phyloP scores from a whole-genome alignment of 2,329 filamentous ascomycete species.

The Paramyrothecium roridum region DNA sequence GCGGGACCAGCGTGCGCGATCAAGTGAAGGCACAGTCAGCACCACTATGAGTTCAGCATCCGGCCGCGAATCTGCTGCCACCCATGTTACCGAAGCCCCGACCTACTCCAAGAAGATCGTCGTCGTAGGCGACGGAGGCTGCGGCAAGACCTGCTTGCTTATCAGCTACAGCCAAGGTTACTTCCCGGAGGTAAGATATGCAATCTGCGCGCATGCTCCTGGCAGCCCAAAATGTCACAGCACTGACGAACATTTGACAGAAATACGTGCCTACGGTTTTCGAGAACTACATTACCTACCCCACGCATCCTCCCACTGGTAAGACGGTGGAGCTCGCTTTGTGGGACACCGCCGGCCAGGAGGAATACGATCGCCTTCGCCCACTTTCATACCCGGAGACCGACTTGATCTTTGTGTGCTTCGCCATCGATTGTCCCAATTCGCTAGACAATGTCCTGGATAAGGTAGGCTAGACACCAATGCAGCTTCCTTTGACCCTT shows the following conservation, averaged over 20 bases:
- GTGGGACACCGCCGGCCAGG: slow-evolving; percentile 98
- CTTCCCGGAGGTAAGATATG: slow-evolving; percentile 85
- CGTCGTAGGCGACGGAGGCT: slow-evolving; percentile 95
- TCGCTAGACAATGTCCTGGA: slow-evolving; percentile 98
- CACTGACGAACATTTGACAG: slow-evolving; percentile 45
- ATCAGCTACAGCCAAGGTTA: slow-evolving; percentile 99
- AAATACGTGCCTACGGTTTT: slow-evolving; percentile 99
- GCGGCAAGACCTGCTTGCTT: slow-evolving; percentile 96
- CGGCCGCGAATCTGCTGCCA: slow-evolving; percentile 73
- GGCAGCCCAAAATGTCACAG: no score
- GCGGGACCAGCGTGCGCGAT: slow-evolving; percentile 56
- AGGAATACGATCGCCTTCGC: slow-evolving; percentile 95
- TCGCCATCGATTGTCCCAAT: slow-evolving; percentile 97
- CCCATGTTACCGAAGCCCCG: slow-evolving; percentile 84
- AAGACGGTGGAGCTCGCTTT: slow-evolving; percentile 96
- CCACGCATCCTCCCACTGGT: slow-evolving; percentile 79
- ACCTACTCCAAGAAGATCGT: slow-evolving; percentile 99
- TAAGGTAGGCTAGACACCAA: slow-evolving; percentile 61
- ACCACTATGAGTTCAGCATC: slow-evolving; percentile 76
- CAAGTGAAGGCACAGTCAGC: slow-evolving; percentile 87
- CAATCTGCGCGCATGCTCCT: neutral
- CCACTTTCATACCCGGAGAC: slow-evolving; percentile 98
- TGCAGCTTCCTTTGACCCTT: neutral
- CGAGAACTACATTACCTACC: slow-evolving; percentile 99
- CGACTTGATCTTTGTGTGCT: slow-evolving; percentile 96